Conservation (phyloP, 306 rosid genomes). For the Cyclanthera cordifolia region DNA sequence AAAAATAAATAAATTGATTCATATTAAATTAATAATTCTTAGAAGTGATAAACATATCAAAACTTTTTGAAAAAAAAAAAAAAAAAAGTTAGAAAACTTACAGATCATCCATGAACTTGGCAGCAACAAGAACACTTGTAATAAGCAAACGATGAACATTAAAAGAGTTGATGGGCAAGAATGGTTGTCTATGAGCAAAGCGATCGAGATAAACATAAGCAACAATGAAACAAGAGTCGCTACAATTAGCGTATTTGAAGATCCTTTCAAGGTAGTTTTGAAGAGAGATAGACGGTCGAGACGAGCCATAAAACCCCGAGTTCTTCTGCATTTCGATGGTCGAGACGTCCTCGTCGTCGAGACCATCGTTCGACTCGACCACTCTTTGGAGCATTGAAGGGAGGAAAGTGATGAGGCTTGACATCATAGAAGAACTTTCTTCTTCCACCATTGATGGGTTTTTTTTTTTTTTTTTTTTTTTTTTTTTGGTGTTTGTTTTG, state of each 20-base stretch:
- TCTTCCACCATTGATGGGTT: slow-evolving; percentile 56
- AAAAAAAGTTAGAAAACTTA: slow-evolving; percentile 21
- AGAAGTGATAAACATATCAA: not conserved
- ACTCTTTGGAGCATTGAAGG: slow-evolving; percentile 73
- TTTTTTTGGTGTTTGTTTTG: not conserved
- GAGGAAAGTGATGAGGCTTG: slow-evolving; percentile 54
- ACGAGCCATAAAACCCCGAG: slow-evolving; percentile 74
- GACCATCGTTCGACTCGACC: slow-evolving; percentile 65
- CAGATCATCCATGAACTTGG: slow-evolving; percentile 98
- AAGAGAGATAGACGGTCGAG: slow-evolving; percentile 60
- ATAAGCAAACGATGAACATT: slow-evolving; percentile 79
- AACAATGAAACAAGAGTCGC: slow-evolving; percentile 75
- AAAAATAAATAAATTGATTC: not conserved
- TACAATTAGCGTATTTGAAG: slow-evolving; percentile 88
- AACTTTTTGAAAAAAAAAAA: not conserved
- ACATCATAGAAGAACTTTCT: slow-evolving; percentile 57
- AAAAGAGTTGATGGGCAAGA: slow-evolving; percentile 64
- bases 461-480: not conserved
- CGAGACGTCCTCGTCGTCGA: slow-evolving; percentile 16
- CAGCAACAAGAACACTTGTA: slow-evolving; percentile 85
- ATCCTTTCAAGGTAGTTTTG: slow-evolving; percentile 75
- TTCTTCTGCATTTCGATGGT: slow-evolving; percentile 37
- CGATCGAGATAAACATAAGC: slow-evolving; percentile 93
- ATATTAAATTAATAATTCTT: not conserved
- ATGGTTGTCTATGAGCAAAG: slow-evolving; percentile 68